Base-by-base conservation (phyloP, 2,329 filamentous ascomycete species). In the Exophiala sideris region DNA sequence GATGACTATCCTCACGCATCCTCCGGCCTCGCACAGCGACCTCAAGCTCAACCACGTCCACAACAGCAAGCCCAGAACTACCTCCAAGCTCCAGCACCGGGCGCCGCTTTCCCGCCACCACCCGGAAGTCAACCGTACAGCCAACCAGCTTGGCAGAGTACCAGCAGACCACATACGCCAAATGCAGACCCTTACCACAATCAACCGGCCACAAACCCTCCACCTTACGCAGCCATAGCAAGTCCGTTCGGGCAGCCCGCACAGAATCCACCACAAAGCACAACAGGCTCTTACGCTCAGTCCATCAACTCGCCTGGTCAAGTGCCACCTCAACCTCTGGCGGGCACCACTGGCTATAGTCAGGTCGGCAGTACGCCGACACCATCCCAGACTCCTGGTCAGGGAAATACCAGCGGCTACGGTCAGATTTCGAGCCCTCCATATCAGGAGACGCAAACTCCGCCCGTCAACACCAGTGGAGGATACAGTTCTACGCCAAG, bases 21-120 rank as follows among this genome's bases (percentile, higher is more conserved):
- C 70, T 52, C 68, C 68, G 49, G 54, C 68, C 44, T 70, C 68
- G 47, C 41, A 65, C 44, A 67, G 63, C 46, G 66, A 63, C 41
- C 57, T 45, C 46, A 59, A 58, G 52, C 69, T 62, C 47, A 65
- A 62, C 46, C 71, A 67, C 58, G 72, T 66, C 59, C 68, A 66
- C 36, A 73, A 69, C 7, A 63, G 45, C 68, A 69, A 48, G 68
- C 70, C 57, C 71, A 68, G 58, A 57, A 53, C 33, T 44, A 56
- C 20, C 53, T 66, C 7, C 56, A 56, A 44, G 49, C 52, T 62
- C 68, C 14, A 59, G 54, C 46, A 64, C 66, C 67, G 9, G 48
- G 29, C 14, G 47, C 42, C 10, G 42, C 50, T 9, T 58, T 51
- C 36, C 51, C 45, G 21, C 56, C 61, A n/a, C 61, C 61, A 34